phyloP scores from a whole-genome alignment of 441 rosid genomes.

The Pelargonium citronellum region DNA sequence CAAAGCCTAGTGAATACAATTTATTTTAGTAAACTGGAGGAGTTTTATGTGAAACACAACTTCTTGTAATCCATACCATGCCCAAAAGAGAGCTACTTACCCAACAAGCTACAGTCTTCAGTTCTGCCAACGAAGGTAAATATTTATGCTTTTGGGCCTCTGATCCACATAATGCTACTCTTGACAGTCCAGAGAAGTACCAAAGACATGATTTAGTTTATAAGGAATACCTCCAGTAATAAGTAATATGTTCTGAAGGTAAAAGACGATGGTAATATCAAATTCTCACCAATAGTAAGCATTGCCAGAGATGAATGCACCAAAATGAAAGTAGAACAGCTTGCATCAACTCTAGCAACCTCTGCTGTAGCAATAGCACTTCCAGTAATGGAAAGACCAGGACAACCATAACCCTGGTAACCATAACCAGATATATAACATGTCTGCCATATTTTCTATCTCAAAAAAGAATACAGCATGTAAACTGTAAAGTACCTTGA shows the following conservation, averaged over 20 bases:
- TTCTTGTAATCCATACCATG: slow-evolving; percentile 2
- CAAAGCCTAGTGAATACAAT: slow-evolving; percentile 51
- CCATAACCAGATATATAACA: slow-evolving; percentile 24
- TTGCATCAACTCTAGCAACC: slow-evolving; percentile 96
- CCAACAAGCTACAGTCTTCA: slow-evolving; percentile 70
- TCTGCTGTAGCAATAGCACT: slow-evolving; percentile 64
- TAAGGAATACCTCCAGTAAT: not conserved
- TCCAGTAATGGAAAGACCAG: slow-evolving; percentile 72
- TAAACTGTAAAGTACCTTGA: slow-evolving; percentile 45
- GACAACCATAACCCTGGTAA: slow-evolving; percentile 85
- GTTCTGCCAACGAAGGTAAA: slow-evolving; percentile 74
- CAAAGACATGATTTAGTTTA: slow-evolving; percentile 12
- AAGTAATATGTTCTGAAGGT: not conserved
- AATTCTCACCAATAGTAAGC: slow-evolving; percentile 77
- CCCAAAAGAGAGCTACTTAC: slow-evolving; percentile 37
- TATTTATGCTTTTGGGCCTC: slow-evolving; percentile 78
- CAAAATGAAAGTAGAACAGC: slow-evolving; percentile 75
- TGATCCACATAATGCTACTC: slow-evolving; percentile 77
- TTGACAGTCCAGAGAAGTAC: slow-evolving; percentile 29
- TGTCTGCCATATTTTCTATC: slow-evolving; percentile 7
- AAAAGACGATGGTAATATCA: slow-evolving; percentile 8
- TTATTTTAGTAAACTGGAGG: not conserved
- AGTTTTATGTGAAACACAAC: slow-evolving; percentile 8
- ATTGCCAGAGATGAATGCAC: slow-evolving; percentile 84
- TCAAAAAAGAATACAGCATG: slow-evolving; percentile 3